These are phyloP conservation scores for Trifolium dubium DNA, from an alignment of 306 rosid species.

Conservation along the genomic window DNA sequence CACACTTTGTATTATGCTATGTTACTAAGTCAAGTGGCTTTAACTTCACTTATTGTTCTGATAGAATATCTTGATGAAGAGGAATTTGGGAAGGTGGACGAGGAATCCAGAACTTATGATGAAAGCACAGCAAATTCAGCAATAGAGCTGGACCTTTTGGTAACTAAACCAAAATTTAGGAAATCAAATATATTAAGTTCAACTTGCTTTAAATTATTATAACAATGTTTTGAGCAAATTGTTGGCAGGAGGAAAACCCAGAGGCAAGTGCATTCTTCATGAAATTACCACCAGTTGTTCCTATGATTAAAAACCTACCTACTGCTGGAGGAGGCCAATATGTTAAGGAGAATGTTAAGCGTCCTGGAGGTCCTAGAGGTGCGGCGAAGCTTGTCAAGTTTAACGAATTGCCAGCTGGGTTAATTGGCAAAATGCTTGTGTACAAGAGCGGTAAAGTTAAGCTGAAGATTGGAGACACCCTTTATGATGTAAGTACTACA, in stretches of 20 bases:
- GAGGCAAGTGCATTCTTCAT: slow-evolving; percentile 66
- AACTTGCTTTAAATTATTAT: slow-evolving; percentile 33
- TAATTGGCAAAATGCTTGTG: slow-evolving; percentile 83
- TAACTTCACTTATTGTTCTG: slow-evolving; percentile 31
- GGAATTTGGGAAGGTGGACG: slow-evolving; percentile 66
- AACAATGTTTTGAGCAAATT: slow-evolving; percentile 37
- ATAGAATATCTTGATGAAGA: slow-evolving; percentile 70
- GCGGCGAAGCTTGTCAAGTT: slow-evolving; percentile 46
- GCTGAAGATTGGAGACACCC: slow-evolving; percentile 75
- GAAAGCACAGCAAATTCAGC: slow-evolving; percentile 61
- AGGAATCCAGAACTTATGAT: slow-evolving; percentile 52
- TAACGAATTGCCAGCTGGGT: slow-evolving; percentile 68
- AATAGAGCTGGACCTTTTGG: slow-evolving; percentile 72
- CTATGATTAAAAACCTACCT: slow-evolving; percentile 48
- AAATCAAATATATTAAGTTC: slow-evolving; percentile 8
- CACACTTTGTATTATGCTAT: slow-evolving; percentile 12
- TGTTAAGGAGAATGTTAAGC: slow-evolving; percentile 43
- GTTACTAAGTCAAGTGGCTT: slow-evolving; percentile 4
- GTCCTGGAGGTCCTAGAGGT: slow-evolving; percentile 31
- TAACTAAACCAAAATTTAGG: slow-evolving; percentile 40
- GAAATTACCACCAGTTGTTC: slow-evolving; percentile 62
- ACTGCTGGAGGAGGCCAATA: slow-evolving; percentile 22
- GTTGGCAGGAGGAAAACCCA: slow-evolving; percentile 72
- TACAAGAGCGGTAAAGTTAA: slow-evolving; percentile 81
- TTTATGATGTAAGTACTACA: slow-evolving; percentile 73